phyloP scores from a whole-genome alignment of 2,329 filamentous ascomycete species.

The Cytospora schulzeri region DNA sequence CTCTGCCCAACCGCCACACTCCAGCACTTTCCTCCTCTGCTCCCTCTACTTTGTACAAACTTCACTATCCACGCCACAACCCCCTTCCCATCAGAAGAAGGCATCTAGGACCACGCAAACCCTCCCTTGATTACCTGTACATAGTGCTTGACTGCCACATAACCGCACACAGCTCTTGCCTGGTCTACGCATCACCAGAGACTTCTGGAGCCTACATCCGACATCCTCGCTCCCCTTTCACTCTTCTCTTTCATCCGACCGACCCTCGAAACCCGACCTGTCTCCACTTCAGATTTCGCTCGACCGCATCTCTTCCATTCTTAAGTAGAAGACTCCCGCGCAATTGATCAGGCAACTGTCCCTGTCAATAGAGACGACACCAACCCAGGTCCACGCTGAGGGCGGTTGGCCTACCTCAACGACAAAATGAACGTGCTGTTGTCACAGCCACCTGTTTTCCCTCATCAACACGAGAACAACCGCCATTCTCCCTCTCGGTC shows the following conservation, averaged over 20 bases:
- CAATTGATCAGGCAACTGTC: constrained; percentile 6
- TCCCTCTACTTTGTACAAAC: constrained; percentile 6
- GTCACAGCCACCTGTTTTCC: constrained; percentile 61
- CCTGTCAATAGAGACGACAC: neutral
- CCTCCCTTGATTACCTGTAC: constrained; percentile 9
- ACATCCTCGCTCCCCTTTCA: constrained; percentile 11
- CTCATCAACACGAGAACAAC: constrained; percentile 59
- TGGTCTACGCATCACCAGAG: constrained; percentile 3
- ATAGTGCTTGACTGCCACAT: neutral
- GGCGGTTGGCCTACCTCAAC: constrained; percentile 21
- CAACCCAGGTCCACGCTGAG: neutral
- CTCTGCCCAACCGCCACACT: constrained; percentile 8
- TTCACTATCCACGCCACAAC: neutral
- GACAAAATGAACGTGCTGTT: constrained; percentile 63
- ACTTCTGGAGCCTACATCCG: constrained; percentile 9
- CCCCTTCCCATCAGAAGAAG: constrained; percentile 5
- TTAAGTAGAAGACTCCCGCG: neutral
- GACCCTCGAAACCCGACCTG: constrained; percentile 11
- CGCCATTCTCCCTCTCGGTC: constrained; percentile 58
- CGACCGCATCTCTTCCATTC: neutral
- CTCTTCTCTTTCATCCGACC: constrained; percentile 15
- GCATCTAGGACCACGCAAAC: constrained; percentile 8
- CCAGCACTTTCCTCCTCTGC: constrained; percentile 18
- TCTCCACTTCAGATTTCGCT: constrained; percentile 17
- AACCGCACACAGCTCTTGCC: neutral